Evolutionary conservation across 1,139 yeast species (phyloP).

Genomic region (Saccharomycopsis phalli): DNA sequence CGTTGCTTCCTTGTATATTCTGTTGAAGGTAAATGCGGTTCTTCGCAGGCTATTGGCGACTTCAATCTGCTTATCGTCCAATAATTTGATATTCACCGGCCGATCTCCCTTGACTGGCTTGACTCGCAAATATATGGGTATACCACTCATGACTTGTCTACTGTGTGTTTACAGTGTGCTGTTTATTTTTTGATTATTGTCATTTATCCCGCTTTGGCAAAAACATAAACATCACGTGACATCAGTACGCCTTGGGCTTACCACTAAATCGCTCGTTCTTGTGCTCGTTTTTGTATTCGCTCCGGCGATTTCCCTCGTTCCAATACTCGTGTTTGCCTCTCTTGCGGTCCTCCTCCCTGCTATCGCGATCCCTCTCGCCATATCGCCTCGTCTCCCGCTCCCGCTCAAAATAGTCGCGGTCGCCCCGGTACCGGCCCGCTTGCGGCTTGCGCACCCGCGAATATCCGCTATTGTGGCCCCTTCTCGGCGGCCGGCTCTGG

Average conservation of each 20-base stretch:
- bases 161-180: background rate
- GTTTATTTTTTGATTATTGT: background rate
- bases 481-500: slow-evolving; percentile 11
- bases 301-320: too few relatives aligned
- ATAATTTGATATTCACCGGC: slow-evolving; percentile 1
- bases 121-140: slow-evolving; percentile 15
- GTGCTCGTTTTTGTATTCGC: slow-evolving; percentile 20
- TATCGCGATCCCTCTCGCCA: slow-evolving; percentile 21
- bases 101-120: slow-evolving; percentile 2
- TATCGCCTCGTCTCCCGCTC: slow-evolving; percentile 20
- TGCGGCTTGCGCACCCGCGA: slow-evolving; percentile 22
- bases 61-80: slow-evolving; percentile 2
- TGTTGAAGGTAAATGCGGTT: slow-evolving; percentile 6
- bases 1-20: slow-evolving; percentile 4
- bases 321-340: slow-evolving; percentile 19
- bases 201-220: background rate
- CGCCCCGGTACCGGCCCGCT: slow-evolving; percentile 1
- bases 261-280: slow-evolving; percentile 15
- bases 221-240: background rate
- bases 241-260: slow-evolving; percentile 14
- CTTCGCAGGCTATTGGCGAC: background rate
- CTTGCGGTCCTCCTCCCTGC: too few relatives aligned
- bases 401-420: slow-evolving; percentile 13
- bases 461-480: slow-evolving; percentile 19
- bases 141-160: slow-evolving; percentile 1